Conservation (phyloP, 2,329 filamentous ascomycete species). For the Aspergillus spinulosporus region DNA sequence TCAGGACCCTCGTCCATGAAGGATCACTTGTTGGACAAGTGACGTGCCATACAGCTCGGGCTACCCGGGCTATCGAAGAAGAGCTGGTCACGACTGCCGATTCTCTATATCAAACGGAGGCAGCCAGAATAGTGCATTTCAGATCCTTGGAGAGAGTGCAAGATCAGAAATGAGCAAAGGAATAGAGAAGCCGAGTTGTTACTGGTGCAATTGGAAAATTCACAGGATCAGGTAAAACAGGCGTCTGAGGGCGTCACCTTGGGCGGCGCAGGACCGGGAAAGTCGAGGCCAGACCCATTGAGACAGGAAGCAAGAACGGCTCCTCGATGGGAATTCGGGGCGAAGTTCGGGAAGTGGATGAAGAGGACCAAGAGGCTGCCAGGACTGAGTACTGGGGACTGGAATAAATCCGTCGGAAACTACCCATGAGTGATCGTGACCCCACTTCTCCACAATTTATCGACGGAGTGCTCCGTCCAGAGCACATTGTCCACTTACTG, state of each 20-base stretch:
- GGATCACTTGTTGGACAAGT: constrained; percentile 24
- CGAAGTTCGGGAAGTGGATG: constrained; percentile 24
- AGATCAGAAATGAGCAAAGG: background rate
- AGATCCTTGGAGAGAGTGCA: background rate
- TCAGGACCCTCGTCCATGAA: constrained; percentile 44
- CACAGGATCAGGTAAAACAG: constrained; percentile 10
- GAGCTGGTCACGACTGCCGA: constrained; percentile 3
- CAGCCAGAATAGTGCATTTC: background rate
- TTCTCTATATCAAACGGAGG: background rate
- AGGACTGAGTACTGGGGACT: background rate
- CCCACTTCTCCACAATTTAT: background rate
- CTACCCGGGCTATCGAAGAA: constrained; percentile 3
- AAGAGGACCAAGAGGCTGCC: background rate
- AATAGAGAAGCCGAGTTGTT: background rate
- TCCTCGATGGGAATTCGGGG: constrained; percentile 19
- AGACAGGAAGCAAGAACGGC: constrained; percentile 14
- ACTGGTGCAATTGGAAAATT: constrained; percentile 12
- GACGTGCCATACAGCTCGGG: constrained; percentile 29
- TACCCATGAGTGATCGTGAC: background rate
- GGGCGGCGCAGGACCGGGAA: constrained; percentile 11
- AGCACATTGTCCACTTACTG: too few relatives aligned
- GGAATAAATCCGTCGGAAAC: constrained; percentile 7
- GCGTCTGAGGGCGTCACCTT: constrained; percentile 3
- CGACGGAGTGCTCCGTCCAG: background rate
- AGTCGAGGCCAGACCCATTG: constrained; percentile 22